Evolutionary conservation across 768 basidiomycete genomes (phyloP), one percentile per base, ranked within the genome.

Genomic region (Termitomyces bulborhizus): DNA sequence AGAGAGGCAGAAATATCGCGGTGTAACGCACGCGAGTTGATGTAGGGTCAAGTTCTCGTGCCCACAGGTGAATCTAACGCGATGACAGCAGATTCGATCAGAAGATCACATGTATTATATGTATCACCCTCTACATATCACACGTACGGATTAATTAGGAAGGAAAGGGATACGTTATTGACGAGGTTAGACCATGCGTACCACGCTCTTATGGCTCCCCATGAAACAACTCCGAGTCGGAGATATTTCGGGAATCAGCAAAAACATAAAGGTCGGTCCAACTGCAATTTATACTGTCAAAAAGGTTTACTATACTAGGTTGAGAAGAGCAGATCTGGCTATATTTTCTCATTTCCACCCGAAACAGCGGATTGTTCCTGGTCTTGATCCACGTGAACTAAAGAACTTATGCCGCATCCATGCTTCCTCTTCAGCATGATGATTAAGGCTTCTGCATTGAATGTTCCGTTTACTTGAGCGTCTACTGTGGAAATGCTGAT

Each of bases 1-100:
- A 69, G 60, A 57, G 63, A 58, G 62, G 65, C 53, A 41, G 56
- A 61, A 61, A 60, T 29, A 29, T 29, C 6, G 31, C 31, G 7
- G 43, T 27, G 55, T 40, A 73, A 73, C 76, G 76, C 21, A 21
- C 72, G 76, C 74, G 78, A 77, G 72, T 69, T 67, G 68, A 62
- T 58, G 62, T 67, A 69, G 68, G 54, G 69, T 63, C 65, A 70
- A 68, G 66, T 71, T 68, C 69, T 67, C 63, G 69, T 72, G 73
- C 69, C 71, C 76, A 79, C 75, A 75, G 32, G 56, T 64, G 66
- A 64, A 58, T 59, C 13, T 69, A 66, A 67, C 66, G 66, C 65
- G 66, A 68, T 62, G 60, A 63, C 60, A 63, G 54, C 53, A 61
- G 65, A 66, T 69, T 67, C 61, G 66, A 73, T 70, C 70, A 72